Conservation (phyloP, 306 rosid species). For the Dalbergia cochinchinensis region DNA sequence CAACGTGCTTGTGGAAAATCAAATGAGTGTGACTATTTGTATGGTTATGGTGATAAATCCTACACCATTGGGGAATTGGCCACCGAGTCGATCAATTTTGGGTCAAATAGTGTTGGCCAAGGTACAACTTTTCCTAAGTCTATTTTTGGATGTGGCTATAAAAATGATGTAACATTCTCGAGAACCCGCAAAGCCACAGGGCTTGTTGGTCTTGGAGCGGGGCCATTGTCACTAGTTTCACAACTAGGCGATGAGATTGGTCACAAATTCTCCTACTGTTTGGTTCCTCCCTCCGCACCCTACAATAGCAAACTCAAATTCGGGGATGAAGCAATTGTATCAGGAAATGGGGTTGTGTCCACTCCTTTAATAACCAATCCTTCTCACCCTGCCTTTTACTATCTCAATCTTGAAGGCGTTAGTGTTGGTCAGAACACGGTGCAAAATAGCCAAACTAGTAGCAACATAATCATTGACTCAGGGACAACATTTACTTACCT, state of each 20-base stretch:
- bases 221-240: constrained; percentile 37
- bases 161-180: not conserved
- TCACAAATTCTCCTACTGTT: constrained; percentile 33
- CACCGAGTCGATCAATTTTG: not conserved
- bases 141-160: constrained; percentile 36
- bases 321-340: not conserved
- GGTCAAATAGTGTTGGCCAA: not conserved
- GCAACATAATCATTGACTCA: constrained; percentile 37
- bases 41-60: constrained; percentile 25
- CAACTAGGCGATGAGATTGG: constrained; percentile 29
- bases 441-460: not conserved
- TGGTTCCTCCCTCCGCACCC: constrained; percentile 18
- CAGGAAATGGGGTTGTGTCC: not conserved
- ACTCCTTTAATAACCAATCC: not conserved
- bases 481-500: constrained; percentile 27
- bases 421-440: constrained; percentile 18
- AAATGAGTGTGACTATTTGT: not conserved
- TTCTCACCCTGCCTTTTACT: not conserved
- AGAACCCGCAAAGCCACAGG: not conserved
- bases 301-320: constrained; percentile 22
- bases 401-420: constrained; percentile 19
- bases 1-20: not conserved
- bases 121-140: not conserved
- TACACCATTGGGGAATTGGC: not conserved
- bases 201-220: constrained; percentile 41